These are phyloP conservation scores for Suillus lakei DNA, from an alignment of 768 basidiomycete species.

Conservation along the genomic window DNA sequence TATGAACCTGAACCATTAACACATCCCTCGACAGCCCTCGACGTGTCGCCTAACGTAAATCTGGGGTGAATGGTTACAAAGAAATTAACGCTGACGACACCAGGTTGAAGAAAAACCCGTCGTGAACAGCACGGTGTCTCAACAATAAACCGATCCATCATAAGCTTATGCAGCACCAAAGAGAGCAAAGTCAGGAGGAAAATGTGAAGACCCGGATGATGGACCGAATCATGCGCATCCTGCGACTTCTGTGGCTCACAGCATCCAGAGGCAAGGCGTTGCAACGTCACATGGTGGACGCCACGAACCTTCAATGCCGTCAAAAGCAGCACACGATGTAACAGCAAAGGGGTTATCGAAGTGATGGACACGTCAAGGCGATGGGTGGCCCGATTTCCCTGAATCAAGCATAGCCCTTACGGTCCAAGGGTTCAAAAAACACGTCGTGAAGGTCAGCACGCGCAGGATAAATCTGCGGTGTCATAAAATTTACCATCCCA, in stretches of 20 bases:
- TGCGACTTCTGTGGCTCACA: not conserved
- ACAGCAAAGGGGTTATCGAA: not conserved
- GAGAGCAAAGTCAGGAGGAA: not conserved
- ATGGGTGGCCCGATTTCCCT: not conserved
- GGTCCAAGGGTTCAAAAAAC: not conserved
- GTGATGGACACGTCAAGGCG: slow-evolving; percentile 6
- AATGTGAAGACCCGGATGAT: not conserved
- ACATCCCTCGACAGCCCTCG: not conserved
- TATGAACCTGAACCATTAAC: slow-evolving; percentile 2
- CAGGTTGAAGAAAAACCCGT: not conserved
- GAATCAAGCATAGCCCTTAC: not conserved
- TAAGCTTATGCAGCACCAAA: not conserved
- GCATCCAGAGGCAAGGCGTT: not conserved
- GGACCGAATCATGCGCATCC: not conserved
- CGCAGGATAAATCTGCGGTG: not conserved
- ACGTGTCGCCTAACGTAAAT: slow-evolving; percentile 7
- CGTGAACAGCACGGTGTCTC: not conserved
- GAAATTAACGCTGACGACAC: not conserved
- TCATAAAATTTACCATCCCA: not conserved
- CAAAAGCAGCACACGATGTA: slow-evolving; percentile 1
- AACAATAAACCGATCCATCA: not conserved
- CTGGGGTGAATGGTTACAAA: slow-evolving; percentile 3
- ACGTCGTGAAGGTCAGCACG: not conserved
- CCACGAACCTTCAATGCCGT: slow-evolving; percentile 2
- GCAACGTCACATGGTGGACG: not conserved